Evolutionary conservation across 1,139 yeast species (phyloP), one percentile per base, ranked within the genome.

Genomic region (Pichia sp.): DNA sequence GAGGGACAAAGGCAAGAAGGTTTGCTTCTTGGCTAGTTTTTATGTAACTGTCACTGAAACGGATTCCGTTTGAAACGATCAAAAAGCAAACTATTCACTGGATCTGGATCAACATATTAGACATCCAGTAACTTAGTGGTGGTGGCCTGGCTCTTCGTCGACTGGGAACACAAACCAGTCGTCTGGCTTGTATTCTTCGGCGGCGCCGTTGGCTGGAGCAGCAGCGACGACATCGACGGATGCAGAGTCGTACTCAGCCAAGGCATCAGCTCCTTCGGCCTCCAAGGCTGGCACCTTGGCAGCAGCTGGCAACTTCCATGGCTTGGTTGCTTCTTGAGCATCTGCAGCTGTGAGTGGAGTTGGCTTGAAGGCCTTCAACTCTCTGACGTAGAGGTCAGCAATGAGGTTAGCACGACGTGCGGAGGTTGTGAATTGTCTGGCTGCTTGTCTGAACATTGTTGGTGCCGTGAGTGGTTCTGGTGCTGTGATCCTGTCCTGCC

Each of bases 291-390:
- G 96, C 52, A 78, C 74, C 61, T 80, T 69, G 64, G 97, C 93
- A 65, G 88, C 82, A 61, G 79, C 69, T 64, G 97, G 96, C 64
- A 84, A 78, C 59, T 79, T 74, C 88, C 96, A 90, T 65, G 87
- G 82, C 76, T 85, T 84, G 64, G 90, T 95, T 62, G 86, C 81
- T 61, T 84, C 83, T 69, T 84, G 90, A 58, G 92, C 84, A 66
- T 88, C 95, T 65, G 81, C 75, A 59, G 87, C 82, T 54, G 89
- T 75, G 60, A 85, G 70, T 60, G 92, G 84, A 61, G 85, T 80
- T 70, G 96, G 92, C 80, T 90, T 89, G 83, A 87, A 90, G 59
- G 84, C 83, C 78, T 85, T 88, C 75, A 93, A 79, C 74, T 90
- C 95, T 74, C 81, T 85, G 69, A 92, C 76, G 78, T 92, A 93